A percentile compares a stretch with the other conserved stretches of the same genome.
These are phyloP conservation scores for Rhodosporidiobolus sp. DNA, from an alignment of 768 basidiomycete species.

Conservation along the genomic window DNA sequence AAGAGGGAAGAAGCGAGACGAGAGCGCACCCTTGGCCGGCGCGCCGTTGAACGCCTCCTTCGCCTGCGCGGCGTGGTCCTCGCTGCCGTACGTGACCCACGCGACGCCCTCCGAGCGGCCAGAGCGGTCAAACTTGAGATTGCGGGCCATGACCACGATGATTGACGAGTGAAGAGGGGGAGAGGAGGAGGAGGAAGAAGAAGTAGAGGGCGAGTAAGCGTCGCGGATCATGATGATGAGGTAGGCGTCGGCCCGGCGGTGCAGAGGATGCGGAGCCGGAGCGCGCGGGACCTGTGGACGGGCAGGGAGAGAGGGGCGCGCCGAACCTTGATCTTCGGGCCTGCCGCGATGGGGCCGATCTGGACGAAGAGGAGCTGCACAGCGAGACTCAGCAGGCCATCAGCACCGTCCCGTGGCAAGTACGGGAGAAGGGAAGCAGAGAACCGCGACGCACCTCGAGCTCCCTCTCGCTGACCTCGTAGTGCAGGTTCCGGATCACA, in stretches of 20 bases:
- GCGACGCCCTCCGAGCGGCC: slow-evolving; percentile 44
- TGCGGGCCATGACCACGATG: neutral
- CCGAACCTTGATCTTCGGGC: slow-evolving; percentile 45
- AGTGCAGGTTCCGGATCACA: slow-evolving; percentile 42
- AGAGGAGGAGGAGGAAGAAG: slow-evolving; percentile 3
- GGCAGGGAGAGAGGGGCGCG: neutral
- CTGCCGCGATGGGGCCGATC: slow-evolving; percentile 39
- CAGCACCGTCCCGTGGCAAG: neutral
- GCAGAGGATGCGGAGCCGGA: no score
- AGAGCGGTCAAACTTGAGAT: slow-evolving; percentile 41
- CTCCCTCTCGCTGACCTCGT: slow-evolving; percentile 45
- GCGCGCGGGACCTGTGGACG: neutral
- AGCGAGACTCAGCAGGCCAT: neutral
- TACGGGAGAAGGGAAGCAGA: neutral
- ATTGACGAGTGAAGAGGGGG: neutral
- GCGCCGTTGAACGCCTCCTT: slow-evolving; percentile 44
- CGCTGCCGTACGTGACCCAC: slow-evolving; percentile 28
- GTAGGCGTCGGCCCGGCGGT: no score
- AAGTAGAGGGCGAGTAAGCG: slow-evolving; percentile 13
- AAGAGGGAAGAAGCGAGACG: neutral
- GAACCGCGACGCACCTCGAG: slow-evolving; percentile 37
- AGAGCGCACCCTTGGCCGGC: slow-evolving; percentile 40
- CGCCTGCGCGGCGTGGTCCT: slow-evolving; percentile 38
- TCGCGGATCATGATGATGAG: neutral
- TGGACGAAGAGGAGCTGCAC: slow-evolving; percentile 41